Evolutionary conservation across 345 rosid genomes (phyloP).

Genomic region (Salix dunnii): DNA sequence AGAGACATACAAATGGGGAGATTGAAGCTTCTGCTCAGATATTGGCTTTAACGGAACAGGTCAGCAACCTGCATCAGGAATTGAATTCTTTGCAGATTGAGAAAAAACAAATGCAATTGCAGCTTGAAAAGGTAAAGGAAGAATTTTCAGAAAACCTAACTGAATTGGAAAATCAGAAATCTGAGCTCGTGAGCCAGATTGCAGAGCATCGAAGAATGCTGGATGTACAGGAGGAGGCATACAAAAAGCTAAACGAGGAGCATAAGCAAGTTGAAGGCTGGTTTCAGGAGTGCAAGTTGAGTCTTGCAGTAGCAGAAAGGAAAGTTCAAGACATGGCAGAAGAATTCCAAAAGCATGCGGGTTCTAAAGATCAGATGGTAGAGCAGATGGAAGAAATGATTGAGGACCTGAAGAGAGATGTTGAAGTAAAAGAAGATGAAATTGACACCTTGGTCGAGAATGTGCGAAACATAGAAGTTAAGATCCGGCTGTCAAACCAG

Average conservation of each 20-base stretch:
- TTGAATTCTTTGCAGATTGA: constrained; percentile 41
- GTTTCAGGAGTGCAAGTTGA: constrained; percentile 20
- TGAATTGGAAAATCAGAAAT: constrained; percentile 39
- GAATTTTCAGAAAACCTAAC: constrained; percentile 40
- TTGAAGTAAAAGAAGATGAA: constrained; percentile 84
- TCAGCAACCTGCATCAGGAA: constrained; percentile 44
- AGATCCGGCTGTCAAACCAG: constrained; percentile 88
- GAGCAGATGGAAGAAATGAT: constrained; percentile 50
- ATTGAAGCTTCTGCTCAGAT: constrained; percentile 47
- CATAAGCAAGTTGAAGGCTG: constrained; percentile 34
- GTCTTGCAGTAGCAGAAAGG: constrained; percentile 24
- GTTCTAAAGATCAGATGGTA: constrained; percentile 41
- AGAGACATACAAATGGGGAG: constrained; percentile 30
- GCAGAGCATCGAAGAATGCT: constrained; percentile 46
- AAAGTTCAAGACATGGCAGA: constrained; percentile 15
- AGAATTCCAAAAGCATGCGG: constrained; percentile 8
- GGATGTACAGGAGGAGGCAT: constrained; percentile 40
- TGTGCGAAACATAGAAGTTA: constrained; percentile 60
- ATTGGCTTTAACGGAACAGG: constrained; percentile 37
- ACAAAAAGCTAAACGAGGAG: constrained; percentile 48
- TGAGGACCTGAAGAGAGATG: constrained; percentile 61
- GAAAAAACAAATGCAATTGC: constrained; percentile 40
- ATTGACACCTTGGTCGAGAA: constrained; percentile 47
- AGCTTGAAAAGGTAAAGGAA: constrained; percentile 49
- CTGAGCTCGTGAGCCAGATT: constrained; percentile 31